A percentile compares a stretch with the other conserved stretches of the same genome.
These are phyloP conservation scores for Fusarium armeniacum DNA, from an alignment of 2,329 filamentous ascomycete genomes.

Conservation along the genomic window DNA sequence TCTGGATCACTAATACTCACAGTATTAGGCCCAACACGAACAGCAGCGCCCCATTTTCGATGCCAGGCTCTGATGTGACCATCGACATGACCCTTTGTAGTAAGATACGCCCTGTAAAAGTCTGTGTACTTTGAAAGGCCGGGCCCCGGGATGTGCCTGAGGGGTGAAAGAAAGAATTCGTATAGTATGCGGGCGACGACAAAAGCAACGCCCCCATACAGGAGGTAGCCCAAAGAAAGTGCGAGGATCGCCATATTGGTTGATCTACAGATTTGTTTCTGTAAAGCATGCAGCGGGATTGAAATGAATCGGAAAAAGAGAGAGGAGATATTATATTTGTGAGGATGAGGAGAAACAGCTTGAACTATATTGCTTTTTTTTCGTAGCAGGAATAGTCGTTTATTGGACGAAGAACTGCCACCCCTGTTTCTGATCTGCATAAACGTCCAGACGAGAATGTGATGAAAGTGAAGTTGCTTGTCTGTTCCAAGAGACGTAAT, in stretches of 20 bases:
- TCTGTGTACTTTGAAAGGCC: conserved; percentile 30
- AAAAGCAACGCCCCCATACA: conserved; percentile 23
- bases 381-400: not conserved
- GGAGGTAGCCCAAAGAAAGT: conserved; percentile 5
- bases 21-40: conserved; percentile 37
- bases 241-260: conserved; percentile 25
- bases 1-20: conserved; percentile 40
- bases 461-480: not conserved
- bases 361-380: conserved; percentile 31
- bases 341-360: not conserved
- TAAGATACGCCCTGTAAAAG: conserved; percentile 35
- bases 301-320: not conserved
- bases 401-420: not conserved
- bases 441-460: no score
- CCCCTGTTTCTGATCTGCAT: not conserved
- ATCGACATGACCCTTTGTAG: conserved; percentile 33
- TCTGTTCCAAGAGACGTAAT: no score
- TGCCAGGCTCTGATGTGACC: conserved; percentile 27
- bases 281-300: not conserved
- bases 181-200: conserved; percentile 22
- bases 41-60: conserved; percentile 35
- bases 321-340: conserved; percentile 16
- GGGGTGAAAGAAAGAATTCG: conserved; percentile 32
- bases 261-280: conserved; percentile 12
- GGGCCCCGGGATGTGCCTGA: conserved; percentile 33